Conservation (phyloP, 2,329 filamentous ascomycete genomes). For the Exophiala bonariae region DNA sequence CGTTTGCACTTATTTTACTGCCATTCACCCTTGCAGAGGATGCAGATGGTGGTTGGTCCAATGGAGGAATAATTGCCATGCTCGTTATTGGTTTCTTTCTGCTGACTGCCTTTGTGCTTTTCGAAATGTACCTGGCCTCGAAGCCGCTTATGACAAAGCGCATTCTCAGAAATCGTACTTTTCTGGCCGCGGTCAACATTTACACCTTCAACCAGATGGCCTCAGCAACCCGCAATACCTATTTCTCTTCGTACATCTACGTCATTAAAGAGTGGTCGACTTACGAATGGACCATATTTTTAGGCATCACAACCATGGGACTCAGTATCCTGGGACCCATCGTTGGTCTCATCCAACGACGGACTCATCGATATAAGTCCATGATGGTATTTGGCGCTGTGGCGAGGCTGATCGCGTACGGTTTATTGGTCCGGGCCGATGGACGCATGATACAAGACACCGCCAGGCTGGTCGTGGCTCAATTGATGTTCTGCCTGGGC, state of each 20-base stretch:
- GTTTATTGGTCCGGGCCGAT: slow-evolving; percentile 33
- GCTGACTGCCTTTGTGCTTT: slow-evolving; percentile 55
- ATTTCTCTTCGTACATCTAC: slow-evolving; percentile 35
- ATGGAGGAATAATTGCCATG: slow-evolving; percentile 54
- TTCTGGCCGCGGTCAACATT: slow-evolving; percentile 30
- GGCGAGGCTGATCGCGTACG: slow-evolving; percentile 39
- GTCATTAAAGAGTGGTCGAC: slow-evolving; percentile 40
- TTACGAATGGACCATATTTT: slow-evolving; percentile 45
- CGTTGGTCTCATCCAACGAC: slow-evolving; percentile 32
- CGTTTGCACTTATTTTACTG: slow-evolving; percentile 64
- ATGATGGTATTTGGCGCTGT: slow-evolving; percentile 41
- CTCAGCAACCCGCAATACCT: slow-evolving; percentile 30
- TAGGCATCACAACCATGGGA: slow-evolving; percentile 41
- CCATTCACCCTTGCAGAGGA: slow-evolving; percentile 61
- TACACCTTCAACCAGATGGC: slow-evolving; percentile 30
- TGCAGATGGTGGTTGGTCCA: slow-evolving; percentile 49
- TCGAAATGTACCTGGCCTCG: slow-evolving; percentile 58
- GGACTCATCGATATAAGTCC: slow-evolving; percentile 44
- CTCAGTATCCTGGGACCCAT: slow-evolving; percentile 40
- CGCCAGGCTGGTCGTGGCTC: slow-evolving; percentile 35
- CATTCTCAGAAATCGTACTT: slow-evolving; percentile 34
- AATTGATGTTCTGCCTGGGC: slow-evolving; percentile 34
- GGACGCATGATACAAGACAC: slow-evolving; percentile 37
- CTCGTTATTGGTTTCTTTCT: slow-evolving; percentile 57
- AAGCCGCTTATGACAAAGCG: slow-evolving; percentile 59